Evolutionary conservation across 129 eudicot species (phyloP).

Genomic region (Dittrichia graveolens): DNA sequence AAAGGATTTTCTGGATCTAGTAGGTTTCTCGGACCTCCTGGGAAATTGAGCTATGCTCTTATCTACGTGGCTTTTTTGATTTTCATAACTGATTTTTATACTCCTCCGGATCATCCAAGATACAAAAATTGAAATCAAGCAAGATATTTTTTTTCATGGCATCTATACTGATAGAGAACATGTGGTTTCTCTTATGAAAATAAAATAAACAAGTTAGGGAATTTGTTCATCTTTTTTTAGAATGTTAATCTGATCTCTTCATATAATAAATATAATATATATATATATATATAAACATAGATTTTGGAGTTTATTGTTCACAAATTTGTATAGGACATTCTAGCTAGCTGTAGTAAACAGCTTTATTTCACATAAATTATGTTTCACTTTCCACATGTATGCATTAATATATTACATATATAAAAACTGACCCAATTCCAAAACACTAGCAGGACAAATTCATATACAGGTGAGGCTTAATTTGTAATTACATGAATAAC

Average conservation of each 20-base stretch:
- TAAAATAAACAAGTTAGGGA: neutral
- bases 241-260: slow-evolving; percentile 7
- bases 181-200: slow-evolving; percentile 16
- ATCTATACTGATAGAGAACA: slow-evolving; percentile 15
- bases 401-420: slow-evolving; percentile 1
- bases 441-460: neutral
- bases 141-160: neutral
- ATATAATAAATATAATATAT: no score
- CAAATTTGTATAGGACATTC: neutral
- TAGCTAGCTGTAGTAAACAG: no score
- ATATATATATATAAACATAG: neutral
- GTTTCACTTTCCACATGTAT: slow-evolving; percentile 4
- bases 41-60: no score
- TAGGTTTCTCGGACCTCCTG: no score
- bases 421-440: neutral
- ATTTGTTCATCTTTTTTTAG: neutral
- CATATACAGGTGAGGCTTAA: slow-evolving; percentile 15
- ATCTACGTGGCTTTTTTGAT: no score
- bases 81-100: no score
- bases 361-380: neutral
- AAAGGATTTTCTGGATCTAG: no score
- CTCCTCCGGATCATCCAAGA: no score
- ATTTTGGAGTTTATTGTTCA: slow-evolving; percentile 8
- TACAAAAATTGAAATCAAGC: neutral
- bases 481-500: slow-evolving; percentile 19